phyloP scores from a whole-genome alignment of 495 filamentous ascomycete genomes.

The Neurospora africana region DNA sequence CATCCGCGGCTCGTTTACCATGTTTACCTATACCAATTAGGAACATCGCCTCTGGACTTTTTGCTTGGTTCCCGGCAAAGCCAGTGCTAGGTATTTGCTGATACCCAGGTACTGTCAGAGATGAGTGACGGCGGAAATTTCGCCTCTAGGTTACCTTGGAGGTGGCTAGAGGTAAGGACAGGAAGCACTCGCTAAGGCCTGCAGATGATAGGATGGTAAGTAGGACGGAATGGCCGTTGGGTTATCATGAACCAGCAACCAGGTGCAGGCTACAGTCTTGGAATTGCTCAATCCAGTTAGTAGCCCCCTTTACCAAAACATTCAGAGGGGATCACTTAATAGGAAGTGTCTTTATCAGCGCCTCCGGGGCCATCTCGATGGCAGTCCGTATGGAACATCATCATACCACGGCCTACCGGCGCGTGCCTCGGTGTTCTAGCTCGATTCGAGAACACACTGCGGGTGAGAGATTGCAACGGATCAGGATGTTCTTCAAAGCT shows the following conservation, averaged over 20 bases:
- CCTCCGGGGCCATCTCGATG: not conserved
- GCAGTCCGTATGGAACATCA: not conserved
- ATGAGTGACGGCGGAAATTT: not conserved
- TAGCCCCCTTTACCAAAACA: not conserved
- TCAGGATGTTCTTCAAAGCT: not conserved
- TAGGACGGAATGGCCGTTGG: not conserved
- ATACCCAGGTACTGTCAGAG: not conserved
- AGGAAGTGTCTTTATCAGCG: not conserved
- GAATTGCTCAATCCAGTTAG: not conserved
- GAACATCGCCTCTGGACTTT: not conserved
- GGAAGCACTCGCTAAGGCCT: not conserved
- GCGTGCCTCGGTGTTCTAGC: not conserved
- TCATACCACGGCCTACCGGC: not conserved
- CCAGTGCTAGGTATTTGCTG: not conserved
- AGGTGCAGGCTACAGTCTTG: not conserved
- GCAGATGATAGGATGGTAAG: not conserved
- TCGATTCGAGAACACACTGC: not conserved
- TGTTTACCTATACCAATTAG: not conserved
- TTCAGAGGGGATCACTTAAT: not conserved
- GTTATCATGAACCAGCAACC: not conserved
- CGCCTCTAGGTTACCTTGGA: not conserved
- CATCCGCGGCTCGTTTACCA: not conserved
- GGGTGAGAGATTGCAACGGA: not conserved
- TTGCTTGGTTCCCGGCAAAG: not conserved
- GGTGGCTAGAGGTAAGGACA: not conserved